Evolutionary conservation across 2,329 filamentous ascomycete genomes (phyloP).

Genomic region (Diaporthe citri): DNA sequence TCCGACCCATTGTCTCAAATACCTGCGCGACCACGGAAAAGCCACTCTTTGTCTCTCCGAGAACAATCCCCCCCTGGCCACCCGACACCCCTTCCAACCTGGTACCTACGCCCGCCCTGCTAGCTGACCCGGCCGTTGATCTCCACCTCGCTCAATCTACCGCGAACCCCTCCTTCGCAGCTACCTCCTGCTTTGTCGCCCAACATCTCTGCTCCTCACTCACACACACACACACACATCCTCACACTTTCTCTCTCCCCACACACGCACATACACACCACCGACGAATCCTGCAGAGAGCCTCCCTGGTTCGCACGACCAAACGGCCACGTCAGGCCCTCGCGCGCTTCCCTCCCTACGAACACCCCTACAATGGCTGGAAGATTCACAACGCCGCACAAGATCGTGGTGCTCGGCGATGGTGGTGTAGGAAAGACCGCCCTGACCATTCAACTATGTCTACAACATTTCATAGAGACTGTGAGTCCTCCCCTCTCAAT

Average conservation of each 20-base stretch:
- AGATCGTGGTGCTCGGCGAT: conserved; percentile 94
- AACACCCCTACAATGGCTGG: conserved; percentile 75
- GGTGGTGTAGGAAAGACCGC: conserved; percentile 96
- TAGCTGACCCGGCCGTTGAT: conserved; percentile 29
- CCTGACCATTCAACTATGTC: conserved; percentile 93
- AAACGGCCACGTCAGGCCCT: conserved; percentile 37
- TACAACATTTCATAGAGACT: conserved; percentile 98
- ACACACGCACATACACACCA: neutral
- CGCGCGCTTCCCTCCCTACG: conserved; percentile 34
- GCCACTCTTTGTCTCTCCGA: conserved; percentile 19
- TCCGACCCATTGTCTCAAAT: conserved; percentile 24
- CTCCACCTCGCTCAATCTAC: conserved; percentile 25
- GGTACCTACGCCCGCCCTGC: conserved; percentile 13
- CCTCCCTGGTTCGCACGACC: conserved; percentile 44
- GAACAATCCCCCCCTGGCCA: conserved; percentile 10
- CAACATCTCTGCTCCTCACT: conserved; percentile 15
- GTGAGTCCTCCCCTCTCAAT: conserved; percentile 58
- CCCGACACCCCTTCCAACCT: conserved; percentile 29
- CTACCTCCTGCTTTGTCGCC: conserved; percentile 18
- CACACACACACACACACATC: neutral
- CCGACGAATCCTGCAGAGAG: conserved; percentile 19
- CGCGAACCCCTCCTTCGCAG: conserved; percentile 28
- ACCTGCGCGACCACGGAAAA: conserved; percentile 7
- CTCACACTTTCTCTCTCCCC: neutral
- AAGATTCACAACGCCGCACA: conserved; percentile 81